These are phyloP conservation scores for Debaryomyces nepalensis DNA, from an alignment of 1,139 yeast species.

Conservation along the genomic window DNA sequence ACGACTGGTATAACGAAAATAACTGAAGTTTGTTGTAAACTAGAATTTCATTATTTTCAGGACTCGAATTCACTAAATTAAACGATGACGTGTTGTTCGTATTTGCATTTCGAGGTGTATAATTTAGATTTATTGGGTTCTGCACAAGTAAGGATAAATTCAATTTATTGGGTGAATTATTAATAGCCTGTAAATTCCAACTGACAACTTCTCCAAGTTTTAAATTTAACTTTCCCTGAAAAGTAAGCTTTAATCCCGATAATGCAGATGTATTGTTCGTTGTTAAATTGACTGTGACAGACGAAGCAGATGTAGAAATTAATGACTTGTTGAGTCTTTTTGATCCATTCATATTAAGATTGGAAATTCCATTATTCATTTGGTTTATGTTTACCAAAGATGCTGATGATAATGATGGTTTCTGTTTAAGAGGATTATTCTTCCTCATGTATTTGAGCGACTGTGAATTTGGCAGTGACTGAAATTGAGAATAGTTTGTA, in stretches of 20 bases:
- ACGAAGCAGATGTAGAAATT: conserved; percentile 39
- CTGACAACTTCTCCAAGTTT: conserved; percentile 62
- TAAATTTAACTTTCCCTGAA: conserved; percentile 65
- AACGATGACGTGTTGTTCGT: conserved; percentile 23
- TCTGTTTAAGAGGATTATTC: conserved; percentile 23
- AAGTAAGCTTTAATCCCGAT: conserved; percentile 60
- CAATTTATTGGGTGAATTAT: conserved; percentile 53
- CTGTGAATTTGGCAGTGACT: conserved; percentile 24
- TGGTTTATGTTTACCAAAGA: conserved; percentile 5
- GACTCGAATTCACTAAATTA: conserved; percentile 18
- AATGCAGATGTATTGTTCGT: conserved; percentile 37
- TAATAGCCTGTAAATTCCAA: conserved; percentile 73
- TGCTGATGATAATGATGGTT: conserved; percentile 6
- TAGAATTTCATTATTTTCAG: conserved; percentile 18
- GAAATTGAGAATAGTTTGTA: conserved; percentile 27
- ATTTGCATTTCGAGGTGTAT: conserved; percentile 23
- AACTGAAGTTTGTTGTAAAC: conserved; percentile 33
- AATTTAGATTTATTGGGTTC: conserved; percentile 26
- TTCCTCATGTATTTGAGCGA: conserved; percentile 21
- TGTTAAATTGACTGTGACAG: conserved; percentile 49
- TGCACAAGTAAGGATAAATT: conserved; percentile 48
- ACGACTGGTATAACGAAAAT: conserved; percentile 37
- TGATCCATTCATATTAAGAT: conserved; percentile 10
- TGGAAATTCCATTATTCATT: conserved; percentile 8
- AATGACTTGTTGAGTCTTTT: conserved; percentile 18